Conservation (phyloP, 352 stramenopile genomes). For the Aphanomyces invadans region DNA sequence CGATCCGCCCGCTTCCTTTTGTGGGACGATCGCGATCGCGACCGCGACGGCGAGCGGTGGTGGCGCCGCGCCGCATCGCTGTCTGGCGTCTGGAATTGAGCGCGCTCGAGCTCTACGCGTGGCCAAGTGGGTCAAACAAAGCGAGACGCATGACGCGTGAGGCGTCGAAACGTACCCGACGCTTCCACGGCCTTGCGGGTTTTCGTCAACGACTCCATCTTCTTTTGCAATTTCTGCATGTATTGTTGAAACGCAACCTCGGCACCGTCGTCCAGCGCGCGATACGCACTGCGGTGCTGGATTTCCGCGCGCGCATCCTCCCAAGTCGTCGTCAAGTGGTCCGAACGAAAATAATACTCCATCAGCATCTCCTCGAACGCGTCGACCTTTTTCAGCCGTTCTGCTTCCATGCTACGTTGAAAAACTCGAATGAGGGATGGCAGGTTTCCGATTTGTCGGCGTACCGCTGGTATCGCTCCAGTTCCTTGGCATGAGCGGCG, state of each 20-base stretch:
- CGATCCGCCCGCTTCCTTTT: constrained; percentile 48
- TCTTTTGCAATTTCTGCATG: constrained; percentile 34
- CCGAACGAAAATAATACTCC: constrained; percentile 25
- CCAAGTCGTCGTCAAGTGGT: constrained; percentile 21
- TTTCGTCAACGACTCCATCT: constrained; percentile 30
- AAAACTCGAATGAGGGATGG: not conserved
- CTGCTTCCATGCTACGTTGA: not conserved
- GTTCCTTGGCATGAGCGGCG: not conserved
- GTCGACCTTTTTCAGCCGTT: constrained; percentile 15
- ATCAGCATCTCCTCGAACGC: constrained; percentile 24
- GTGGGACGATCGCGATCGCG: constrained; percentile 17
- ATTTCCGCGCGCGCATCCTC: constrained; percentile 12
- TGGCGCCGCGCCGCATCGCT: constrained; percentile 28
- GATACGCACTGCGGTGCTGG: constrained; percentile 24
- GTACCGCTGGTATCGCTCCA: constrained; percentile 15
- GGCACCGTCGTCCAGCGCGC: constrained; percentile 36
- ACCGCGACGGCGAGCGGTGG: constrained; percentile 28
- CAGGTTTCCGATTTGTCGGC: too few species aligned
- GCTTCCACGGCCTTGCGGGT: constrained; percentile 27
- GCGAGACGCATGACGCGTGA: too few species aligned
- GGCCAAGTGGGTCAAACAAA: too few species aligned
- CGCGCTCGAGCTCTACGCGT: too few species aligned
- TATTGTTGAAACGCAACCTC: constrained; percentile 29
- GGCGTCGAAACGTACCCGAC: not conserved
- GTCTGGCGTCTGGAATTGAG: constrained; percentile 39